These are phyloP conservation scores for Penium margaritaceum DNA, from an alignment of 139 green algal genomes.

Conservation along the genomic window DNA sequence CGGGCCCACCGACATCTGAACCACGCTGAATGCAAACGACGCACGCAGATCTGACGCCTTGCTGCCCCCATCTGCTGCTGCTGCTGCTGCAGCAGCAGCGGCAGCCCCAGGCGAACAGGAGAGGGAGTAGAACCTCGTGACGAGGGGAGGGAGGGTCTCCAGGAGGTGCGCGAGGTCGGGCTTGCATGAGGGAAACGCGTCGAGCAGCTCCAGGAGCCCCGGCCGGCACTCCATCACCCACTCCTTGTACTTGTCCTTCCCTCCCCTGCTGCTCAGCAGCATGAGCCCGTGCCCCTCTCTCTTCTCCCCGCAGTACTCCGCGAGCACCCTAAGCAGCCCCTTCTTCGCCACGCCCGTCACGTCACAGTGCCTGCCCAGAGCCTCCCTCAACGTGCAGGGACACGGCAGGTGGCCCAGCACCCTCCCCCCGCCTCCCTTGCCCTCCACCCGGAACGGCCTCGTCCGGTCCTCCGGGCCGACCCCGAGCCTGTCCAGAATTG, in stretches of 20 bases:
- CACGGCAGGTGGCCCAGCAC: slow-evolving; percentile 29
- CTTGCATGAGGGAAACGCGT: slow-evolving; percentile 63
- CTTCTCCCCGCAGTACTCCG: slow-evolving; percentile 66
- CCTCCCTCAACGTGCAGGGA: slow-evolving; percentile 68
- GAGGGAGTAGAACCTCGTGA: slow-evolving; percentile 77
- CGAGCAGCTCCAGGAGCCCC: slow-evolving; percentile 72
- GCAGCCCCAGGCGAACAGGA: slow-evolving; percentile 32
- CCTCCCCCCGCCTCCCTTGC: neutral
- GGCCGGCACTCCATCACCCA: slow-evolving; percentile 58
- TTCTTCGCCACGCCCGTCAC: slow-evolving; percentile 67
- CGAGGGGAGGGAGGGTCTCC: slow-evolving; percentile 34
- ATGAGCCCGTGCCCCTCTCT: slow-evolving; percentile 61
- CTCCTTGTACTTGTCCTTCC: slow-evolving; percentile 52
- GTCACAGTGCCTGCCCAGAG: slow-evolving; percentile 64
- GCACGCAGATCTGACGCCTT: too few species aligned
- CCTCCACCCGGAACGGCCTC: neutral
- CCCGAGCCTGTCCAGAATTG: slow-evolving; percentile 55
- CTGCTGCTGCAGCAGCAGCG: neutral
- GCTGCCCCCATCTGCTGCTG: too few species aligned
- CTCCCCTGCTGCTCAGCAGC: slow-evolving; percentile 55
- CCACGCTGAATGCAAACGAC: slow-evolving; percentile 62
- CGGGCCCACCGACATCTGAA: slow-evolving; percentile 13
- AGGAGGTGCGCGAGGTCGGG: slow-evolving; percentile 59
- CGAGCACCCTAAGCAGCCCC: slow-evolving; percentile 73
- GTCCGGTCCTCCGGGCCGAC: slow-evolving; percentile 20